Conservation (phyloP, 352 stramenopile species). For the Phytophthora palmivora region DNA sequence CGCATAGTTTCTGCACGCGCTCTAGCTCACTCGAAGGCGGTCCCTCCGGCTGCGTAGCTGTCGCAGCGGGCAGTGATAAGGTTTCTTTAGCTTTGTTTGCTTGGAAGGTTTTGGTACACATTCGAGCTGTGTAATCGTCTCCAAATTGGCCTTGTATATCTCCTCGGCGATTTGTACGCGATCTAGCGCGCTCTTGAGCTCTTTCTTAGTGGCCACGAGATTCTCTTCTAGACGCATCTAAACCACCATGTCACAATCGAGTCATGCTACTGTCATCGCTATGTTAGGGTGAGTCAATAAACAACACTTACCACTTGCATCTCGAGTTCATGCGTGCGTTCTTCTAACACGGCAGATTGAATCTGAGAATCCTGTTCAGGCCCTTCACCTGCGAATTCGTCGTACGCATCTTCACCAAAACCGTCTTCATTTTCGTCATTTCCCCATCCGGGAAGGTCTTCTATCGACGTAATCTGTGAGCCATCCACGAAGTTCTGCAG, state of each 20-base stretch:
- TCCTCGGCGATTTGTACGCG: constrained; percentile 57
- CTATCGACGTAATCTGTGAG: constrained; percentile 28
- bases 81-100: constrained; percentile 4
- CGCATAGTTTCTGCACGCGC: constrained; percentile 55
- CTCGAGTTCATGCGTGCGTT: constrained; percentile 41
- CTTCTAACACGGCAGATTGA: constrained; percentile 23
- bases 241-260: background rate
- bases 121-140: constrained; percentile 65
- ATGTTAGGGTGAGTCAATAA: background rate
- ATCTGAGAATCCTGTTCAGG: constrained; percentile 16
- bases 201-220: constrained; percentile 34
- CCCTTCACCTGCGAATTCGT: constrained; percentile 11
- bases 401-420: constrained; percentile 12
- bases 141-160: constrained; percentile 73
- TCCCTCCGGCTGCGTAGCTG: constrained; percentile 17
- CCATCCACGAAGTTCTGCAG: constrained; percentile 21
- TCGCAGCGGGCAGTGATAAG: constrained; percentile 4
- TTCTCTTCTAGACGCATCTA: constrained; percentile 46
- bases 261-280: background rate
- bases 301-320: constrained; percentile 51
- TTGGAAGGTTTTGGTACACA: background rate
- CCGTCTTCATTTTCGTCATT: constrained; percentile 20
- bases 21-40: constrained; percentile 43
- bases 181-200: constrained; percentile 49
- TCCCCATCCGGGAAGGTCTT: constrained; percentile 30